Evolutionary conservation across 2,329 filamentous ascomycete genomes (phyloP), one percentile per base, ranked within the genome.

Genomic region (Annulohypoxylon truncatum): DNA sequence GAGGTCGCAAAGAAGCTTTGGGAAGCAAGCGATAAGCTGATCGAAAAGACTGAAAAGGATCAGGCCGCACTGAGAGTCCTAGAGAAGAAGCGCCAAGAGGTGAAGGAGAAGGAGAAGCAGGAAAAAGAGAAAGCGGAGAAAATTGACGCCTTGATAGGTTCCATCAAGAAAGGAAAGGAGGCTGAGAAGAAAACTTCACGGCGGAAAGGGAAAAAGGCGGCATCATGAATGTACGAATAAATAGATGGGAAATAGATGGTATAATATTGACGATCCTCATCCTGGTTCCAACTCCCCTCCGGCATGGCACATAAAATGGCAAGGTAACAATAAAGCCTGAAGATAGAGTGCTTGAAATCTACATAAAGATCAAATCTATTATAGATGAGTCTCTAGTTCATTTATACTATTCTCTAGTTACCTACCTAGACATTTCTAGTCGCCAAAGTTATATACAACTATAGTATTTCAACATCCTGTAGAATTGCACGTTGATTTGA

Each of bases 11-110:
- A 96, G 85, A 88, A 90, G 77, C 82, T 99, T 13, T 99, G 95
- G 95, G 88, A 96, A 76, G 89, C 92, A 63, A 97, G 92, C 75
- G 94, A 97, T 74, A 89, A 88, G 75, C 87, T 96, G 68, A 90
- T 98, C 60, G 90, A 96, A 77, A 86, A 86, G 72, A 87, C 90
- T 12, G 94, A 98, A 79, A 96, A 92, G 81, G 88, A 91, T 76
- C 87, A 90, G 22, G 94, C 94, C 7, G 71, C 73, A 1, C 20
- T 75, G 2, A 86, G 69, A 3, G 75, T 77, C 4, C 64, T 68
- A 26, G 81, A 68, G 63, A 86, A 76, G 69, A 80, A 86, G 3
- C 61, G 51, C 51, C 77, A 78, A 4, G 81, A 82, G 7, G 76
- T 75, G 0, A 66, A 71, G 20, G 72, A 76, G 5, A 50, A 77